Conservation (phyloP, 2,329 filamentous ascomycete species). For the Colletotrichum magnum region DNA sequence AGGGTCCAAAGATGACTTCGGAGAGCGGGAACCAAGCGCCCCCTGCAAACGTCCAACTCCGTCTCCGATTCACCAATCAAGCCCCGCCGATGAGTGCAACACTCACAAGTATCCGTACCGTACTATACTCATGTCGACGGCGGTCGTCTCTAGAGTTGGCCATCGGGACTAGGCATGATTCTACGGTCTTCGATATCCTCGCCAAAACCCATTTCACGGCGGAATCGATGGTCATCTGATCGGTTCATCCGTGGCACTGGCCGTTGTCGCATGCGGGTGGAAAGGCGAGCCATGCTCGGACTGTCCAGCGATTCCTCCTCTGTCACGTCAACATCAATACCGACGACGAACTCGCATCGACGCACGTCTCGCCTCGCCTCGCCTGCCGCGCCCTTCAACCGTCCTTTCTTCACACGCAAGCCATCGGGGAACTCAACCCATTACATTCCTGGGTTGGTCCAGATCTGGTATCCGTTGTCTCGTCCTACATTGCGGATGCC, state of each 20-base stretch:
- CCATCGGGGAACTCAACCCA: not conserved
- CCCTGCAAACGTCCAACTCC: slow-evolving; percentile 26
- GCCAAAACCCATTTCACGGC: not conserved
- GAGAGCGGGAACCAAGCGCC: slow-evolving; percentile 18
- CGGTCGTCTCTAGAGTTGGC: no score
- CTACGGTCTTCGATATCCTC: not conserved
- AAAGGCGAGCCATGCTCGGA: slow-evolving; percentile 15
- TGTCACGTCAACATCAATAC: not conserved
- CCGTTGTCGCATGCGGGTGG: slow-evolving; percentile 18
- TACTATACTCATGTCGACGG: no score
- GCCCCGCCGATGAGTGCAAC: not conserved
- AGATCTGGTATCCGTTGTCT: slow-evolving; percentile 20
- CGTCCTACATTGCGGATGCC: not conserved
- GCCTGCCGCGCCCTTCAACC: not conserved
- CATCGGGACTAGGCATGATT: not conserved
- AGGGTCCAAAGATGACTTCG: not conserved
- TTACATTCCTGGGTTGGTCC: not conserved
- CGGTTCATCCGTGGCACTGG: not conserved
- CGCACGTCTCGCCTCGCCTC: not conserved
- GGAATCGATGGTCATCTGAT: not conserved
- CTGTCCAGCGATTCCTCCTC: not conserved
- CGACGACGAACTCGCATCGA: not conserved
- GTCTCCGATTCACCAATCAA: slow-evolving; percentile 6
- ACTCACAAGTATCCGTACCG: not conserved
- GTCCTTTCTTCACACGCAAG: not conserved